A percentile compares a stretch with the other conserved stretches of the same genome.
Evolutionary conservation across 768 basidiomycete species (phyloP).

Genomic region (Chalciporus pseudorubinellus): DNA sequence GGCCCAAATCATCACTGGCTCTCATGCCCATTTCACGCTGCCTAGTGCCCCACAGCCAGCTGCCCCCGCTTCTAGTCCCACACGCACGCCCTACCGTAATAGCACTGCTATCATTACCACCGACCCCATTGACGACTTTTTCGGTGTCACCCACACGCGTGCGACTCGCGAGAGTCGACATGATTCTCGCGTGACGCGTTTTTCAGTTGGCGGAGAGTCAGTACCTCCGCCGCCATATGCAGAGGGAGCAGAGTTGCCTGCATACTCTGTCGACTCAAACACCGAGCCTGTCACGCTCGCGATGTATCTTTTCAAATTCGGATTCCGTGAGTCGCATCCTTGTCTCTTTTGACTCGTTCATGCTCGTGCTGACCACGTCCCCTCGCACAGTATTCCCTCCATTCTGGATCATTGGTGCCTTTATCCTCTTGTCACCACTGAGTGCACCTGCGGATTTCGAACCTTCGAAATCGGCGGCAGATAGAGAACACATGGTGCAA

Average conservation of each 20-base stretch:
- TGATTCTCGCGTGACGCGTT: slow-evolving; percentile 17
- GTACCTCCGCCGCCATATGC: slow-evolving; percentile 32
- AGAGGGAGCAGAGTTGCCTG: slow-evolving; percentile 28
- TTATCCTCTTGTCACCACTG: slow-evolving; percentile 43
- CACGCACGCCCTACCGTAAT: slow-evolving; percentile 1
- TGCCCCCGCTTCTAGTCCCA: slow-evolving; percentile 3
- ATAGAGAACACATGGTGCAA: slow-evolving; percentile 32
- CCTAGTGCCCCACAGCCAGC: too few relatives aligned
- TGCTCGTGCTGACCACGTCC: not conserved
- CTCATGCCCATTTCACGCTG: slow-evolving; percentile 1
- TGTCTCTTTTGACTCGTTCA: not conserved
- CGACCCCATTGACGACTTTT: slow-evolving; percentile 27
- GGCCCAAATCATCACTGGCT: slow-evolving; percentile 14
- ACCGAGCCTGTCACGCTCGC: slow-evolving; percentile 45
- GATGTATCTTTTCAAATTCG: slow-evolving; percentile 47
- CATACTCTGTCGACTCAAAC: slow-evolving; percentile 28
- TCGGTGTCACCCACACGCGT: slow-evolving; percentile 24
- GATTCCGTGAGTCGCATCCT: slow-evolving; percentile 41
- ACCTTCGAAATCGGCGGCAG: slow-evolving; percentile 35
- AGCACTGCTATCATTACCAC: not conserved
- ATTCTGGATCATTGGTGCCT: slow-evolving; percentile 44
- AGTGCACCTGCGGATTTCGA: slow-evolving; percentile 29
- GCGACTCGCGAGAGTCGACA: slow-evolving; percentile 33
- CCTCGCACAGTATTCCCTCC: slow-evolving; percentile 43
- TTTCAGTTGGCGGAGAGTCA: slow-evolving; percentile 8